A percentile compares a stretch with the other conserved stretches of the same genome.
Evolutionary conservation across 805 yeast genomes (phyloP).

Genomic region (Saccharomycopsis oosterbeekiorum): DNA sequence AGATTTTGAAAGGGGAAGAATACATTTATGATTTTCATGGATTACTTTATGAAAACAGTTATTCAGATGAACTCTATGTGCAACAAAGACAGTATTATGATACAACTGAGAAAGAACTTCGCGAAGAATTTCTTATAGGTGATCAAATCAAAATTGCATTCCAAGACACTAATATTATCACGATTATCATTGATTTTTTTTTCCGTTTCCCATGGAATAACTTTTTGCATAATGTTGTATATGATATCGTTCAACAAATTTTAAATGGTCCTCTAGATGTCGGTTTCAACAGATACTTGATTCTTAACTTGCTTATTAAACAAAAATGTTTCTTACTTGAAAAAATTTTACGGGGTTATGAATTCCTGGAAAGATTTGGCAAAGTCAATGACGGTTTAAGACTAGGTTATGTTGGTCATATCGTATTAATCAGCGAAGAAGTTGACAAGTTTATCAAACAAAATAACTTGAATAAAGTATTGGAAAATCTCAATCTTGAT

Average conservation of each 20-base stretch:
- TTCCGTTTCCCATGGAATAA: conserved; percentile 75
- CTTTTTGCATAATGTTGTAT: conserved; percentile 76
- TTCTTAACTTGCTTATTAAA: conserved; percentile 51
- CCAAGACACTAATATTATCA: conserved; percentile 51
- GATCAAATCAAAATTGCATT: conserved; percentile 62
- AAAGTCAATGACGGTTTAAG: conserved; percentile 47
- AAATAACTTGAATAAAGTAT: conserved; percentile 25
- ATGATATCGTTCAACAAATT: conserved; percentile 74
- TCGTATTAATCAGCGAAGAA: conserved; percentile 89
- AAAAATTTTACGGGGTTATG: conserved; percentile 56
- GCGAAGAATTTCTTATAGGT: conserved; percentile 54
- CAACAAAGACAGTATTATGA: conserved; percentile 13
- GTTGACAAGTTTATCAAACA: conserved; percentile 72
- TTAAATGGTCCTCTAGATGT: conserved; percentile 64
- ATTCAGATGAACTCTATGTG: conserved; percentile 26
- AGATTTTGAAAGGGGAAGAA: conserved; percentile 18
- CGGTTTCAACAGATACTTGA: conserved; percentile 60
- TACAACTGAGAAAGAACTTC: conserved; percentile 28
- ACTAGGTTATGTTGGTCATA: conserved; percentile 95
- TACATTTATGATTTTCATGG: conserved; percentile 18
- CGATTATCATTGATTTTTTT: conserved; percentile 55
- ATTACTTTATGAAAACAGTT: conserved; percentile 12
- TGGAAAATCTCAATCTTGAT: conserved; percentile 22
- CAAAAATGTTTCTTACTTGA: conserved; percentile 42
- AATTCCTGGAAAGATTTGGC: conserved; percentile 50